Percentiles rank a stretch among this genome's conserved stretches.
These are phyloP conservation scores for Acacia crassicarpa DNA, from an alignment of 306 rosid species.

Conservation along the genomic window DNA sequence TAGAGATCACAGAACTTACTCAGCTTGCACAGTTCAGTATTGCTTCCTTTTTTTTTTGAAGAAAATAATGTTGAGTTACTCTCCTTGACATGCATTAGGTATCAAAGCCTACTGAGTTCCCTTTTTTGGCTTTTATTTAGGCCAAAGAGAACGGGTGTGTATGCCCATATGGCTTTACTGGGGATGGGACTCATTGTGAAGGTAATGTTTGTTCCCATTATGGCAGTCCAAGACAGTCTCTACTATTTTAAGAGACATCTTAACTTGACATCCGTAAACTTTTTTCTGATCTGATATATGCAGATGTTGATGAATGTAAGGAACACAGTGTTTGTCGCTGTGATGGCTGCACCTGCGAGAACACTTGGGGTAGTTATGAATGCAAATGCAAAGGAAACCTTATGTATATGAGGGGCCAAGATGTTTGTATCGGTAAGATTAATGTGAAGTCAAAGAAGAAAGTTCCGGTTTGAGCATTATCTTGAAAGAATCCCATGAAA, in stretches of 20 bases:
- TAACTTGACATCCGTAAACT: neutral
- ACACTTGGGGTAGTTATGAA: constrained; percentile 56
- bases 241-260: neutral
- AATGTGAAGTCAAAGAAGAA: neutral
- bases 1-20: constrained; percentile 45
- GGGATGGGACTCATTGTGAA: constrained; percentile 69
- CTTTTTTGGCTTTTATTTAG: constrained; percentile 31
- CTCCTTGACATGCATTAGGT: neutral
- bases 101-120: constrained; percentile 33
- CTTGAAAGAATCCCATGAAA: neutral
- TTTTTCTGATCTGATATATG: constrained; percentile 23
- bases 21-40: constrained; percentile 98
- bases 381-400: constrained; percentile 57
- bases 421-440: constrained; percentile 49
- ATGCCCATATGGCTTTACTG: constrained; percentile 75
- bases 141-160: constrained; percentile 63
- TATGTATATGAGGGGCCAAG: constrained; percentile 50
- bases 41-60: neutral
- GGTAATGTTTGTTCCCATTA: constrained; percentile 48
- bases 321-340: constrained; percentile 51
- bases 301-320: constrained; percentile 54
- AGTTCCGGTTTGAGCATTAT: neutral
- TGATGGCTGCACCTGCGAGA: constrained; percentile 49
- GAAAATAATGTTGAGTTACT: neutral
- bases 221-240: neutral